Evolutionary conservation across 2,329 filamentous ascomycete species (phyloP), one percentile per base, ranked within the genome.

Genomic region (Paraconiothyrium sp.): DNA sequence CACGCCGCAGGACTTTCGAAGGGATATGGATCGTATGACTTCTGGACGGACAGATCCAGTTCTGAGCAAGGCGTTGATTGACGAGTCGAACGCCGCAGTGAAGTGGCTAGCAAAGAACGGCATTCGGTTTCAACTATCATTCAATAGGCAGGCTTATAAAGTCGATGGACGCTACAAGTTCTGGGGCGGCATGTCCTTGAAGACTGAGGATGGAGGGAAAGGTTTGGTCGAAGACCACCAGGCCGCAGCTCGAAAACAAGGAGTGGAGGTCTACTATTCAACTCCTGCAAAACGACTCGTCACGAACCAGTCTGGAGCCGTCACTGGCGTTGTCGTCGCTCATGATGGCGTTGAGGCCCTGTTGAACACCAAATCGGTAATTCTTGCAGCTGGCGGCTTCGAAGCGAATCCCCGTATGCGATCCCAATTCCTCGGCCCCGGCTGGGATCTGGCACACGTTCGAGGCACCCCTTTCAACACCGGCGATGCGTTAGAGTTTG

Each of bases 391-490:
- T 11, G 89, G 89, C 1, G 89, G 89, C 0, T 90, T 90, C 67
- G 87, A 90, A 74, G 83, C 88, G 11, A 89, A 85, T 57, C 79
- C 88, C 0, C 78, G 81, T 3, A 80, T 90, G 80, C 81, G 88
- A 9, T 76, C 81, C 4, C 82, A 87, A 63, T 84, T 81, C 67
- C 78, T 87, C 3, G 88, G 88, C 0, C 84, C 85, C 0, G 83
- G 83, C 0, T 91, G 89, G 89, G 88, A 90, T 63, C 73, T 85
- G 13, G 88, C 88, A 1, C 77, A 82, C 30, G 88, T 90, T 0
- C 83, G 88, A 39, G 88, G 89, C 9, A 90, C 87, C 0, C 88
- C 86, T 0, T 89, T 86, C 72, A 91, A 90, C 64, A 88, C 84
- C 0, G 89, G 89, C 3, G 86, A 88, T 44, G 79, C 82, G 14